Evolutionary conservation across 2,329 filamentous ascomycete genomes (phyloP), one percentile per base, ranked within the genome.

Genomic region (Rutstroemia sp.): DNA sequence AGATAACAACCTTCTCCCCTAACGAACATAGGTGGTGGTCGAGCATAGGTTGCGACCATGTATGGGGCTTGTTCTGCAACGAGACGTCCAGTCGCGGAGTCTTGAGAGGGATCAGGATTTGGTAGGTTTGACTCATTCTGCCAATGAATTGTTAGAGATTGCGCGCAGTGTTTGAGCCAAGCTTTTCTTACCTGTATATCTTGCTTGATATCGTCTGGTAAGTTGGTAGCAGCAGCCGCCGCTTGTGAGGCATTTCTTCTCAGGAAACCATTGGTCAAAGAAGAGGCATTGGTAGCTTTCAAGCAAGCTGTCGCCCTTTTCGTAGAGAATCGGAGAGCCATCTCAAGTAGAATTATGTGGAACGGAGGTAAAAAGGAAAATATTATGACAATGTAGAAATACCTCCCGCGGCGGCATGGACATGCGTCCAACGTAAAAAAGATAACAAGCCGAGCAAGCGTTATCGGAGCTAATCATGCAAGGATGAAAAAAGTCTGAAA

Each of bases 41-140:
- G 89, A 52, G 90, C 84, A 73, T 99, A 99, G 53, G 94, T 99
- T 2, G 91, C 87, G 27, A 99, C 88, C 92, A 99, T 97, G 74
- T 85, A 97, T 3, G 88, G 87, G 34, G 85, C 80, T 66, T 91
- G 84, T 59, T 89, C 82, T 63, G 83, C 79, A 62, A 96, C 82
- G 58, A 96, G 80, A 30, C 84, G 79, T 36, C 84, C 81, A 62
- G 89, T 95, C 65, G 83, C 76, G 0, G 90, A 94, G 71, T 90
- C 86, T 48, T 81, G 66, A 14, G 83, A 68, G 38, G 90, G 89
- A 67, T 95, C 90, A 49, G 87, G 80, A 63, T 87, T 89, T 9
- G 87, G 78, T 12, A 87, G 69, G 2, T 70, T 65, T 21, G 73
- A 68, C 48, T 63, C 60, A 39, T 58, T 58, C 65, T 68, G 50